phyloP scores from a whole-genome alignment of 495 filamentous ascomycete genomes.

The Aspergillus hancockii region DNA sequence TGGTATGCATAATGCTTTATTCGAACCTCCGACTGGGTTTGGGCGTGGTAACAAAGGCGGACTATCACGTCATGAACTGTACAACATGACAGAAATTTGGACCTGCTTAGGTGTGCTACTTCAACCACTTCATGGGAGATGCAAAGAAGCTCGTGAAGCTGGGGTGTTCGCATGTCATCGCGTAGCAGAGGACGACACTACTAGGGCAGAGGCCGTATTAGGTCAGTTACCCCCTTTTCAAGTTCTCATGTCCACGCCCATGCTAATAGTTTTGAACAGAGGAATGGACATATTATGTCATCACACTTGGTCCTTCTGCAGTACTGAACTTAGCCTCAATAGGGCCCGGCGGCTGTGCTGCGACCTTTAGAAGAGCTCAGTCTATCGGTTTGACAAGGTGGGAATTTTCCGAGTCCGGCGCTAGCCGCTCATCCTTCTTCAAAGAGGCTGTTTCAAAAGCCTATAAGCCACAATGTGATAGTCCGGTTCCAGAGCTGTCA shows the following conservation, averaged over 20 bases:
- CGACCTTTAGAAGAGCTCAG: constrained; percentile 53
- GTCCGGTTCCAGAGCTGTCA: constrained; percentile 4
- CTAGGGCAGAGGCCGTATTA: constrained; percentile 55
- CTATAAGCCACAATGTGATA: constrained; percentile 53
- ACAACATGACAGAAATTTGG: constrained; percentile 70
- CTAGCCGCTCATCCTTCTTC: constrained; percentile 59
- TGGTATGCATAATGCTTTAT: constrained; percentile 53
- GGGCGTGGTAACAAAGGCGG: constrained; percentile 59
- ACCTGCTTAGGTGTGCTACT: constrained; percentile 60
- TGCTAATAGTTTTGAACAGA: constrained; percentile 47
- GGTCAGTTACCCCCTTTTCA: constrained; percentile 39
- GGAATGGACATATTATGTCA: constrained; percentile 63
- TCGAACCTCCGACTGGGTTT: constrained; percentile 59
- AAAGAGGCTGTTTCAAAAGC: constrained; percentile 61
- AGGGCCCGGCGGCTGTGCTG: constrained; percentile 43
- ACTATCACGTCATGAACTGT: constrained; percentile 57
- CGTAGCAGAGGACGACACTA: constrained; percentile 47
- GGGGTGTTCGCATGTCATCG: constrained; percentile 57
- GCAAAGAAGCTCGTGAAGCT: constrained; percentile 52
- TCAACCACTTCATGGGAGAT: constrained; percentile 58
- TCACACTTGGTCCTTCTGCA: constrained; percentile 59
- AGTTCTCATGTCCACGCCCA: background rate
- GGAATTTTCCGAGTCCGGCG: constrained; percentile 45
- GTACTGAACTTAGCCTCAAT: constrained; percentile 56
- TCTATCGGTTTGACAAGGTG: constrained; percentile 58